These are phyloP conservation scores for Tolypocladium amazonense DNA, from an alignment of 2,329 filamentous ascomycete species.

Conservation along the genomic window DNA sequence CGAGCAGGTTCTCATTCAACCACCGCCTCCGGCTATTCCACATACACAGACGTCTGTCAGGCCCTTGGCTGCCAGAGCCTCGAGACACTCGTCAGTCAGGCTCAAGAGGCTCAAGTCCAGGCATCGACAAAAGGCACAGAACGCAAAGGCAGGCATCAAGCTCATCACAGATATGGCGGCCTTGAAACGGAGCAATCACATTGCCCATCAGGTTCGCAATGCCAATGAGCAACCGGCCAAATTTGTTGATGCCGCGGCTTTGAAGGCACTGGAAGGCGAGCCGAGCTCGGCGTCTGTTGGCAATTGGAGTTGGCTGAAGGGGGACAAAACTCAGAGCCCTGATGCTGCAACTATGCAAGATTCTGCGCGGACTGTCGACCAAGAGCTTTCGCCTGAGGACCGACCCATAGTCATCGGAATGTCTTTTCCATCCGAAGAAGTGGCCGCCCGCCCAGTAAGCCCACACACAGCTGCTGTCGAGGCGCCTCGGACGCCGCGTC, in stretches of 20 bases:
- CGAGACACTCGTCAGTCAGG: slow-evolving; percentile 27
- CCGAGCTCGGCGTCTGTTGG: slow-evolving; percentile 43
- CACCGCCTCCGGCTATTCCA: slow-evolving; percentile 5
- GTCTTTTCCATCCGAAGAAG: slow-evolving; percentile 41
- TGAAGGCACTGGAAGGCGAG: slow-evolving; percentile 48
- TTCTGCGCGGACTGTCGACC: slow-evolving; percentile 14
- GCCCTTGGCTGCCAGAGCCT: slow-evolving; percentile 10
- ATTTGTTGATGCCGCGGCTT: slow-evolving; percentile 48
- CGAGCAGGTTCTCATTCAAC: slow-evolving; percentile 18
- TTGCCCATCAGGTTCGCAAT: slow-evolving; percentile 17
- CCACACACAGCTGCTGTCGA: slow-evolving; percentile 37
- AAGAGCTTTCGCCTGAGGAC: slow-evolving; percentile 55
- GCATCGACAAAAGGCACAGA: slow-evolving; percentile 49
- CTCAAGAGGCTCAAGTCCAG: slow-evolving; percentile 44
- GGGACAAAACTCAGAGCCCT: slow-evolving; percentile 21
- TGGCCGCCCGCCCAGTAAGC: slow-evolving; percentile 24
- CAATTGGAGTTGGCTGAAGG: slow-evolving; percentile 46
- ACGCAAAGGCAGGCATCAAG: slow-evolving; percentile 52
- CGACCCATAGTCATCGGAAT: slow-evolving; percentile 67
- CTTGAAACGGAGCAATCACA: slow-evolving; percentile 33
- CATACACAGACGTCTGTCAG: slow-evolving; percentile 7
- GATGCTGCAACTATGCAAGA: slow-evolving; percentile 15
- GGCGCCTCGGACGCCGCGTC: slow-evolving; percentile 15
- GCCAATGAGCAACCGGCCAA: slow-evolving; percentile 25
- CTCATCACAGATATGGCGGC: slow-evolving; percentile 59